Evolutionary conservation across 108 stramenopile species (phyloP), one percentile per base, ranked within the genome.

Genomic region (Skeletonema costatum): DNA sequence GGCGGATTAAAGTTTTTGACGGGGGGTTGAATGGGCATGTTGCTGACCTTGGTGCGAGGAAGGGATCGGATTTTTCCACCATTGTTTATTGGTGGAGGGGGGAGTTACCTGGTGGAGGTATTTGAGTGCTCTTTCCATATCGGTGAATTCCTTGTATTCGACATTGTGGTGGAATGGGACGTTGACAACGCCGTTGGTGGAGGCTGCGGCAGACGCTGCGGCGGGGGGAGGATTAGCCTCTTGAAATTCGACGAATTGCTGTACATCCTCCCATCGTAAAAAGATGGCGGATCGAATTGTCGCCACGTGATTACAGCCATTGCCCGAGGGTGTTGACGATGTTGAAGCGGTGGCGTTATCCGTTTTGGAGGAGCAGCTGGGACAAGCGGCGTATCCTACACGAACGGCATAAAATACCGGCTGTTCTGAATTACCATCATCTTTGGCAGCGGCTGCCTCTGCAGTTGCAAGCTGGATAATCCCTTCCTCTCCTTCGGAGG

Each of bases 131-230:
- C 21, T 7, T 16, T 35, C 64, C 35, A 78, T 10, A 10, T 36
- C 53, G 58, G 70, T 48, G 69, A 78, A 78, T 8, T 60, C 51
- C 12, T 46, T 38, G 48, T 66, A 73, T 46, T 80, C 71, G 8
- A 73, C 71, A 56, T 77, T 77, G 36, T 68, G 67, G 64, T 77
- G 59, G 50, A 70, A 77, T 2, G 76, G 68, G 39, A 70, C 61
- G 38, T n/a, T 58, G 5, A 19, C 44, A 38, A n/a, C 51, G 35
- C 1, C 44, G 10, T 4, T 42, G n/a, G 31, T 5, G n/a, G 32
- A 31, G 21, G 62, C 46, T 10, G 31, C 9, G 44, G 68, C 41
- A 0, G 59, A 32, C 0, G 46, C 36, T 16, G 73, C 44, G 11
- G 39, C 39, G 39, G 39, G 39, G 11, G 39, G 11, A 41, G 39